These are phyloP conservation scores for Durotheca rogersii DNA, from an alignment of 495 filamentous ascomycete genomes.

Conservation along the genomic window DNA sequence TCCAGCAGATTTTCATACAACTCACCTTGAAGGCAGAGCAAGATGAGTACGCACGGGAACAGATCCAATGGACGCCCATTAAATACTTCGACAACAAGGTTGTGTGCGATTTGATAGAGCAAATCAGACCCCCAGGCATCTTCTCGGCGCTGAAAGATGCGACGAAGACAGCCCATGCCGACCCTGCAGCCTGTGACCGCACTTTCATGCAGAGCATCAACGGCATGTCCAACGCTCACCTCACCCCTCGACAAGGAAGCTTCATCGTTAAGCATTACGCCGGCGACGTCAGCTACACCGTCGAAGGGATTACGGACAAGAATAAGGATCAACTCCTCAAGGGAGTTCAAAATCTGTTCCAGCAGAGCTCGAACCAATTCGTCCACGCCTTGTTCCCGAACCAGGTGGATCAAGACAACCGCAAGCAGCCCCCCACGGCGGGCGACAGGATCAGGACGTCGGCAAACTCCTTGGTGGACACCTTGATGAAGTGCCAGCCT, in stretches of 20 bases:
- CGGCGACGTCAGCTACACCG: slow-evolving; percentile 92
- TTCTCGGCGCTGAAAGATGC: slow-evolving; percentile 98
- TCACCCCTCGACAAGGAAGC: slow-evolving; percentile 88
- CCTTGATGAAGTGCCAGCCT: slow-evolving; percentile 93
- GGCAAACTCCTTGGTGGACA: slow-evolving; percentile 92
- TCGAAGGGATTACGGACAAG: slow-evolving; percentile 98
- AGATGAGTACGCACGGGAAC: slow-evolving; percentile 93
- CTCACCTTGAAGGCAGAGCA: slow-evolving; percentile 95
- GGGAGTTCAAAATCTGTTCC: slow-evolving; percentile 86
- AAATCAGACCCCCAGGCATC: slow-evolving; percentile 85
- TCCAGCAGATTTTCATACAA: slow-evolving; percentile 99
- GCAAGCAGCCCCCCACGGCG: slow-evolving; percentile 88
- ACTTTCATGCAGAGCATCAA: slow-evolving; percentile 93
- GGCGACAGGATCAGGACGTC: slow-evolving; percentile 97
- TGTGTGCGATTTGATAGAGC: slow-evolving; percentile 96
- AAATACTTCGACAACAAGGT: slow-evolving; percentile 99
- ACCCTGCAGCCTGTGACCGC: slow-evolving; percentile 88
- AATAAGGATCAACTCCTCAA: slow-evolving; percentile 98
- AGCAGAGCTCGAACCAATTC: slow-evolving; percentile 79
- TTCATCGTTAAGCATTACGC: slow-evolving; percentile 99
- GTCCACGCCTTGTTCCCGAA: slow-evolving; percentile 87
- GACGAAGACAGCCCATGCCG: slow-evolving; percentile 93
- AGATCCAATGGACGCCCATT: slow-evolving; percentile 99
- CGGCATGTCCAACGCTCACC: slow-evolving; percentile 84
- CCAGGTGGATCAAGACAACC: slow-evolving; percentile 93